Conservation (phyloP, 495 filamentous ascomycete genomes). For the Astrocystis sublimbata region DNA sequence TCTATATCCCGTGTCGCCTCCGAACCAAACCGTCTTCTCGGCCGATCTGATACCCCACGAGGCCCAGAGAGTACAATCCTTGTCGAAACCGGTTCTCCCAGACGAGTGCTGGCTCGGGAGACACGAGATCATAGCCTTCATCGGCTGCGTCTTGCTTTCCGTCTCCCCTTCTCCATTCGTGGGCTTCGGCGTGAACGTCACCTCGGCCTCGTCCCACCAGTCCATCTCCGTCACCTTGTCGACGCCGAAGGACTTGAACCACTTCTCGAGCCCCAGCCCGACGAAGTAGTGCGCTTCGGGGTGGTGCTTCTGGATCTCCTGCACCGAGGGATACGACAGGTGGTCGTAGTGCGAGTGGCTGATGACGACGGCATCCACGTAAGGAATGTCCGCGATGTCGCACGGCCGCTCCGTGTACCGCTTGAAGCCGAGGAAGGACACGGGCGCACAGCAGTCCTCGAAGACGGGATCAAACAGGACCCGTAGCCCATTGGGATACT, state of each 20-base stretch:
- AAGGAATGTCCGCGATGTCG: constrained; percentile 73
- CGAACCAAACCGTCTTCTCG: constrained; percentile 72
- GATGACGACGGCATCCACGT: constrained; percentile 86
- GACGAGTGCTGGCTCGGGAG: constrained; percentile 86
- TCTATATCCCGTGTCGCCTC: constrained; percentile 80
- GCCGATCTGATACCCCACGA: constrained; percentile 80
- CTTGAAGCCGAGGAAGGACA: constrained; percentile 71
- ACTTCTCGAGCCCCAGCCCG: constrained; percentile 81
- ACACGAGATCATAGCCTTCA: constrained; percentile 75
- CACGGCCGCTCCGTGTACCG: constrained; percentile 81
- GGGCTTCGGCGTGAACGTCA: constrained; percentile 58
- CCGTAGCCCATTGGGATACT: constrained; percentile 84
- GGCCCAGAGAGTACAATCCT: constrained; percentile 76
- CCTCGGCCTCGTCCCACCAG: constrained; percentile 88
- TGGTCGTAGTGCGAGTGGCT: constrained; percentile 96
- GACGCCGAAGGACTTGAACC: constrained; percentile 73
- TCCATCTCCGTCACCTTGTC: constrained; percentile 82
- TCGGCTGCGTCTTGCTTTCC: constrained; percentile 42
- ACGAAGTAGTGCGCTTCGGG: constrained; percentile 88
- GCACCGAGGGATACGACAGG: constrained; percentile 72
- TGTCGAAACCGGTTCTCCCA: constrained; percentile 68
- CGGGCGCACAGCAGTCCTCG: constrained; percentile 79
- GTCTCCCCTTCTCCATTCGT: constrained; percentile 13
- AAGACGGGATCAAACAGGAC: constrained; percentile 97
- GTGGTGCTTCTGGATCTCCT: constrained; percentile 66